Evolutionary conservation across 371 early-diverging fungal species (phyloP), one percentile per base, ranked within the genome.

Genomic region (Catenaria anguillulae): DNA sequence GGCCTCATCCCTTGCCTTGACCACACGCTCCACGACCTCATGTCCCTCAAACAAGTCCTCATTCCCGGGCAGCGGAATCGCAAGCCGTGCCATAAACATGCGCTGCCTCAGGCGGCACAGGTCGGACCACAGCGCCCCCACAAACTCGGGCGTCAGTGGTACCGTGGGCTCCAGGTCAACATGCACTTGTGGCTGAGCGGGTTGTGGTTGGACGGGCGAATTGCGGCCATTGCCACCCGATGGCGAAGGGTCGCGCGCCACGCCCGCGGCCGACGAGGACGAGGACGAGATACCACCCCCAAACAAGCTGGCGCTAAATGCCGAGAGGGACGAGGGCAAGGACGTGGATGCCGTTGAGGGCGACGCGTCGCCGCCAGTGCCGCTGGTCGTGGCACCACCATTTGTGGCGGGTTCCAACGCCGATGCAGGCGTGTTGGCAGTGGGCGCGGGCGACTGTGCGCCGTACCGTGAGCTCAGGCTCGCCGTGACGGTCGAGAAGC

Each of bases 81-180:
- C 52, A 4, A 50, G 52, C 1, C 52, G 52, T 13, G 52, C 52
- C 8, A 50, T 12, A 23, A 50, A 50, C 52, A 50, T 50, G 52
- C 52, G 52, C 52, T 50, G 52, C 15, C 52, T 26, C 29, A 50
- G 31, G 29, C 52, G 52, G 29, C 52, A 50, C 26, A 50, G 52
- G 52, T 50, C 52, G 52, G 52, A 26, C 52, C 52, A 50, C 29
- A 50, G 29, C 15, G 52, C 52, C 29, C 52, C 52, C 15, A 50
- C 52, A 13, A 50, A 31, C 12, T 50, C 29, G 26, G 52, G 29
- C 15, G 52, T 29, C 5, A 50, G 52, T 4, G 15, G 26, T 4
- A 31, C 31, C 29, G 52, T 31, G 52, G 29, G 52, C 52, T 50
- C 29, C 21, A 29, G 15, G n/a, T n/a, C n/a, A n/a, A n/a, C n/a